Evolutionary conservation across 2,329 filamentous ascomycete species (phyloP).

Genomic region (Ophiocordyceps unilateralis): DNA sequence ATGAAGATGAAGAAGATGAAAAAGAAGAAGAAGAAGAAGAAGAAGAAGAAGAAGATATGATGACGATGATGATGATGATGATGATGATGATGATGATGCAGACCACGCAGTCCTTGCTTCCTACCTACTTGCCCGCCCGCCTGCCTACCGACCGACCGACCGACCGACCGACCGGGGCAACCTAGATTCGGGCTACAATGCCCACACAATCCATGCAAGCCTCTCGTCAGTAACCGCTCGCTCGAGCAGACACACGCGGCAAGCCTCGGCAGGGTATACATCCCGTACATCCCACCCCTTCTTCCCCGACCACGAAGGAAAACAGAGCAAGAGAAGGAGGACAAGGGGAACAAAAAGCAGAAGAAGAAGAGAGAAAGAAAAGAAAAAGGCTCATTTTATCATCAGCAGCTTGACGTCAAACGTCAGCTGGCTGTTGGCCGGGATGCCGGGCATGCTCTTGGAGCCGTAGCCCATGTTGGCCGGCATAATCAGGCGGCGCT

Average conservation of each 20-base stretch:
- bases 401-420: constrained; percentile 83
- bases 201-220: too few relatives aligned
- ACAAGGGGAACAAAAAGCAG: too few relatives aligned
- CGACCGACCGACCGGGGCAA: too few relatives aligned
- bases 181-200: too few relatives aligned
- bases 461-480: constrained; percentile 78
- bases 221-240: too few relatives aligned
- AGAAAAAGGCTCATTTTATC: constrained; percentile 49
- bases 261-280: background rate
- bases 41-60: too few relatives aligned
- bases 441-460: constrained; percentile 68
- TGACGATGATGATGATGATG: too few relatives aligned
- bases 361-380: background rate
- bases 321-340: background rate
- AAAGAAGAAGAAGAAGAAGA: too few relatives aligned
- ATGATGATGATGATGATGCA: too few relatives aligned
- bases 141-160: background rate
- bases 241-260: background rate
- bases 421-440: constrained; percentile 73
- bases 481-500: constrained; percentile 84
- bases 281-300: background rate
- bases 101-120: background rate
- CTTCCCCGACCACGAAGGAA: background rate
- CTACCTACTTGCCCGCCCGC: background rate
- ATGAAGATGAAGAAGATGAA: background rate